phyloP scores from a whole-genome alignment of 345 rosid genomes.

The Aquilaria yunnanensis region DNA sequence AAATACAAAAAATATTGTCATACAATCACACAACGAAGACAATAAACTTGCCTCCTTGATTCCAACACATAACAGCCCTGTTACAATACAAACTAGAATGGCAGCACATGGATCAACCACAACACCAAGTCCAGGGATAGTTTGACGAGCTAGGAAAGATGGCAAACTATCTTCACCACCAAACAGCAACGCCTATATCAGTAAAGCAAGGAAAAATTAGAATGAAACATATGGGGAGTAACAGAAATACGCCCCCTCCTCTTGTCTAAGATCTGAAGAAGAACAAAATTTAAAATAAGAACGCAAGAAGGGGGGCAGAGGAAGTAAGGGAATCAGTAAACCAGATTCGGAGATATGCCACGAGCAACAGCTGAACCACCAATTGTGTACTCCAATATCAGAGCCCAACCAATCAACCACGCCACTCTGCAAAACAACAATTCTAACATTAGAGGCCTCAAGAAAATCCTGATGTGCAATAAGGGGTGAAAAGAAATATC shows the following conservation, averaged over 20 bases:
- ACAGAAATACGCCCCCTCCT: not conserved
- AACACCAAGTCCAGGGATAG: slow-evolving; percentile 76
- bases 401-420: slow-evolving; percentile 95
- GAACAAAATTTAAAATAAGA: not conserved
- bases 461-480: not conserved
- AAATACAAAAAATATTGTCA: not conserved
- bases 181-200: slow-evolving; percentile 70
- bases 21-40: slow-evolving; percentile 6
- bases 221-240: not conserved
- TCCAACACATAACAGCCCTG: slow-evolving; percentile 91
- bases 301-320: not conserved
- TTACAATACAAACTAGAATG: slow-evolving; percentile 62
- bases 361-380: slow-evolving; percentile 97
- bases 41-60: slow-evolving; percentile 74
- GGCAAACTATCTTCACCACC: slow-evolving; percentile 86
- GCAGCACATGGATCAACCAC: slow-evolving; percentile 95
- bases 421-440: slow-evolving; percentile 49
- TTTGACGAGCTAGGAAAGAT: slow-evolving; percentile 62
- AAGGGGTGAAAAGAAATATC: not conserved
- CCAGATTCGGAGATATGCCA: slow-evolving; percentile 91
- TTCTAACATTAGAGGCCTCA: slow-evolving; percentile 2
- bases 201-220: slow-evolving; percentile 9
- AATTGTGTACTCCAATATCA: slow-evolving; percentile 88
- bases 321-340: slow-evolving; percentile 14
- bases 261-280: not conserved